Base-by-base conservation (phyloP, 2,329 filamentous ascomycete species). In the Cladosporium sp. region DNA sequence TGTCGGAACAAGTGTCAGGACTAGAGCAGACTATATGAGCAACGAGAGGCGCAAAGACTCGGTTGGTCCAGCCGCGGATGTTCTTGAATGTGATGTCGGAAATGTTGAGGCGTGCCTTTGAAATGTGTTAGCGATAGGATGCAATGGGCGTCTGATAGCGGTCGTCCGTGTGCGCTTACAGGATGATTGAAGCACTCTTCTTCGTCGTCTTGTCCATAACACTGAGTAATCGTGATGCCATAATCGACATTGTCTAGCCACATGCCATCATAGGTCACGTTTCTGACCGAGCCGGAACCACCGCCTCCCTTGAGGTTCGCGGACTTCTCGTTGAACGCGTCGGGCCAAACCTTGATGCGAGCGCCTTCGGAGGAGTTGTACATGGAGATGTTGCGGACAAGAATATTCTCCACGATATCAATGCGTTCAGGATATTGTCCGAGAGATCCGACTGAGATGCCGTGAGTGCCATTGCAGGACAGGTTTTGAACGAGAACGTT, bases 291-390 rank as follows among this genome's bases (percentile, higher is more conserved):
- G 29, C 89, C 87, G 5, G 76, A 77, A 49, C 88, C 88, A n/a
- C 88, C 88, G n/a, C 88, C 88, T 7, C 88, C 89, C 71, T 87
- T 85, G 0, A 89, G 81, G 64, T 88, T 85, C 21, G 82, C 85
- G 21, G 85, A 85, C 3, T 89, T 77, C 0, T 82, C 82, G 1
- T 84, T 82, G 4, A 81, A 71, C 21, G 82, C 72, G 40, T 87
- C 87, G 0, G 89, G 88, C 89, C 89, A 91, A 65, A 91, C 88
- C 77, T 91, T 91, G 79, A 92, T 91, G 66, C 89, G 86, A 0
- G 89, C 89, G 33, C 87, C 88, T 69, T 90, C 86, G 61, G 84
- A 80, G 2, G 73, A 73, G 65, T 81, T 78, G 70, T 77, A 74
- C 77, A 78, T 75, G 64, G 66, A 72, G 67, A 77, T 69, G 67